These are phyloP conservation scores for Amanita molliuscula DNA, from an alignment of 768 basidiomycete genomes.

Conservation along the genomic window DNA sequence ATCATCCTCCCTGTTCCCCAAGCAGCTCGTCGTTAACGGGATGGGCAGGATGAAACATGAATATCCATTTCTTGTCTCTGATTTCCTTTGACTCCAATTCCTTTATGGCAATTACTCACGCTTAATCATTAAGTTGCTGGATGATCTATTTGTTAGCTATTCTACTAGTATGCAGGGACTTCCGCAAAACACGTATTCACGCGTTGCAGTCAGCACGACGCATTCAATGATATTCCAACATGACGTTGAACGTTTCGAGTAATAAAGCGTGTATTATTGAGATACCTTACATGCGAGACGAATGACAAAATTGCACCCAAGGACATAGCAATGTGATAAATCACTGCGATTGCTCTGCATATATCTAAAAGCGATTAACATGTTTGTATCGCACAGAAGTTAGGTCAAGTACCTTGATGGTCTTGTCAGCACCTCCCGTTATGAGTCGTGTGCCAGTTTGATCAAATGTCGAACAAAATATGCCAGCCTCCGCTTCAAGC, in stretches of 20 bases:
- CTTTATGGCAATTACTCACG: background rate
- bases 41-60: conserved; percentile 32
- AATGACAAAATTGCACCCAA: background rate
- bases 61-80: background rate
- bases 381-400: background rate
- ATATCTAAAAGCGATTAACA: conserved; percentile 26
- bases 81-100: background rate
- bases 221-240: background rate
- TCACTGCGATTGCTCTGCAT: conserved; percentile 62
- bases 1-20: conserved; percentile 14
- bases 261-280: background rate
- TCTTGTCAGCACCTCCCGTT: conserved; percentile 97
- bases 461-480: conserved; percentile 97
- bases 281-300: background rate
- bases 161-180: conserved; percentile 1
- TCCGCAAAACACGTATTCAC: conserved; percentile 5
- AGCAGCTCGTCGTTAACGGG: conserved; percentile 33
- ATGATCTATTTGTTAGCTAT: background rate
- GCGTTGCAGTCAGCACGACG: background rate
- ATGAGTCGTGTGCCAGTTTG: conserved; percentile 89
- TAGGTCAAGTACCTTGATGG: conserved; percentile 68
- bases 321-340: background rate
- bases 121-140: background rate
- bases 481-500: conserved; percentile 92
- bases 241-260: background rate